Percentiles rank a stretch among this genome's conserved stretches.
Evolutionary conservation across 2,329 filamentous ascomycete genomes (phyloP).

Genomic region (Rachicladosporium sp.): DNA sequence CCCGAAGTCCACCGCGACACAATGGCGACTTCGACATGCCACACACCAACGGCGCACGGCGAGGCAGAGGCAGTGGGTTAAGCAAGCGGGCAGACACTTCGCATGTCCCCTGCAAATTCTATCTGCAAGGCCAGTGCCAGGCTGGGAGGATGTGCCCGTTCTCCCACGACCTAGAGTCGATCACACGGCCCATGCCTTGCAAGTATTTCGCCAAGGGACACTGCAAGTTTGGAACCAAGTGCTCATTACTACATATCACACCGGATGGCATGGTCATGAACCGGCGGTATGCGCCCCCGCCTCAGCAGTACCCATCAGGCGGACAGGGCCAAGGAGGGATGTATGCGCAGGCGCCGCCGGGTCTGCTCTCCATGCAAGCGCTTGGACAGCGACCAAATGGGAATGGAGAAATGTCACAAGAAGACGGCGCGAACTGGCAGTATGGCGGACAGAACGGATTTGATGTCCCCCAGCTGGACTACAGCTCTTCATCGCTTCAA

Average conservation of each 20-base stretch:
- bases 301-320: slow-evolving; percentile 9
- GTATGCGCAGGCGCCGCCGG: slow-evolving; percentile 17
- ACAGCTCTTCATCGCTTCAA: slow-evolving; percentile 45
- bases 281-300: slow-evolving; percentile 29
- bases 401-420: slow-evolving; percentile 11
- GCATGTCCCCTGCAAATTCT: slow-evolving; percentile 99
- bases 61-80: slow-evolving; percentile 9
- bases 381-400: slow-evolving; percentile 18
- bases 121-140: slow-evolving; percentile 88
- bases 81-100: slow-evolving; percentile 57
- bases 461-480: slow-evolving; percentile 35
- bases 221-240: slow-evolving; percentile 97
- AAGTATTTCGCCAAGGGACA: slow-evolving; percentile 99
- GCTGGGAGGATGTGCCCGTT: slow-evolving; percentile 93
- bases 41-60: neutral
- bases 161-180: slow-evolving; percentile 77
- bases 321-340: slow-evolving; percentile 5
- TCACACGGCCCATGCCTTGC: slow-evolving; percentile 76
- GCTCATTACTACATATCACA: slow-evolving; percentile 89
- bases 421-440: slow-evolving; percentile 17
- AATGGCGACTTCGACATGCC: slow-evolving; percentile 28
- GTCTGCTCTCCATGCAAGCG: slow-evolving; percentile 24
- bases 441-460: slow-evolving; percentile 16
- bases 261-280: slow-evolving; percentile 90
- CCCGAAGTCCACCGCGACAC: slow-evolving; percentile 37